Conservation (phyloP, 2,329 filamentous ascomycete species). For the Pleoardoris graminearum region DNA sequence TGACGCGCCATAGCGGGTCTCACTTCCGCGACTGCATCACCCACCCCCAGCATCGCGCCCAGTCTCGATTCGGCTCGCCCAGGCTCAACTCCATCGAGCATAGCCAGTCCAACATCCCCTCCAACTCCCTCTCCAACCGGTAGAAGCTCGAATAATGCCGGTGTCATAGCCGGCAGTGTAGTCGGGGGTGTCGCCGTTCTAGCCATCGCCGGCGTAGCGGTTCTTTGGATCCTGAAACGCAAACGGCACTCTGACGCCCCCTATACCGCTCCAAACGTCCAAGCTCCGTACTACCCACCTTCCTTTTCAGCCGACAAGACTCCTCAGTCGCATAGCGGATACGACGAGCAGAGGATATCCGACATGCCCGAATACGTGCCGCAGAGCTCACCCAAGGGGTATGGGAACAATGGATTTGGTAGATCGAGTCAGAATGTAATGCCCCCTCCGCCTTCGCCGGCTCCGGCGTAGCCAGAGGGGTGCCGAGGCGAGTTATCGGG, state of each 20-base stretch:
- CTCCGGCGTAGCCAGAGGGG: too few species aligned
- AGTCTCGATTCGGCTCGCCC: neutral
- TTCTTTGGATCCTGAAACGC: conserved; percentile 6
- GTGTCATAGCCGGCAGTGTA: conserved; percentile 7
- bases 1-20: neutral
- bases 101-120: neutral
- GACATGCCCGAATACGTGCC: neutral
- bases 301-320: neutral
- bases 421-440: too few species aligned
- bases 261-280: neutral
- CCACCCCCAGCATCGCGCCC: neutral
- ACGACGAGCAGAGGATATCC: neutral
- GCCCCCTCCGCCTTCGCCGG: too few species aligned
- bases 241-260: neutral
- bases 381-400: neutral
- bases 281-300: neutral
- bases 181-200: conserved; percentile 11
- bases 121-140: neutral
- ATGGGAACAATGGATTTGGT: neutral
- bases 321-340: neutral
- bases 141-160: neutral
- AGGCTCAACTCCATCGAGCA: neutral
- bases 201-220: conserved; percentile 1
- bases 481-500: too few species aligned
- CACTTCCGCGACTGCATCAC: neutral